Percentiles rank a stretch among this genome's conserved stretches.
phyloP scores from a whole-genome alignment of 345 rosid species.

The Nasturtium officinale region DNA sequence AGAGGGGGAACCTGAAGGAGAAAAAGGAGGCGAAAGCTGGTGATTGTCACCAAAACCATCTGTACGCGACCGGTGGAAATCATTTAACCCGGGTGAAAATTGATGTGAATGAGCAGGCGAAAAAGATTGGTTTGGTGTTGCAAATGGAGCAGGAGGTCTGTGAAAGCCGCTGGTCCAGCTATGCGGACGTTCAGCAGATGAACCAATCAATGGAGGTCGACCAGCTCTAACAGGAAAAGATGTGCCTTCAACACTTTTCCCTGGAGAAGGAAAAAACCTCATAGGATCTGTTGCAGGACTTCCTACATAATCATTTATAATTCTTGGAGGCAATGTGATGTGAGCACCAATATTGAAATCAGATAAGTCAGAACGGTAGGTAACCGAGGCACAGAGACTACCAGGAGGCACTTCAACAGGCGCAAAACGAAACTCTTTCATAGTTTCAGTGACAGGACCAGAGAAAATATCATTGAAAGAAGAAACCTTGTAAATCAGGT shows the following conservation, averaged over 20 bases:
- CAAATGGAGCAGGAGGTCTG: slow-evolving; percentile 44
- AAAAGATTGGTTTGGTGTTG: slow-evolving; percentile 48
- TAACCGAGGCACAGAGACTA: slow-evolving; percentile 62
- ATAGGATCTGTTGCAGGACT: slow-evolving; percentile 82
- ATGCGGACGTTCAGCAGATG: slow-evolving; percentile 70
- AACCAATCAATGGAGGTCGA: slow-evolving; percentile 52
- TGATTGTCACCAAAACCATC: slow-evolving; percentile 57
- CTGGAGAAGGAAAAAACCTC: slow-evolving; percentile 74
- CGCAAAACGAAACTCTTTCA: slow-evolving; percentile 65
- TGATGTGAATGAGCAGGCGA: slow-evolving; percentile 60
- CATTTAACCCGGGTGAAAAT: slow-evolving; percentile 41
- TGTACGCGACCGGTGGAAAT: slow-evolving; percentile 50
- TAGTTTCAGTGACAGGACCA: slow-evolving; percentile 56
- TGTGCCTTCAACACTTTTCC: slow-evolving; percentile 52
- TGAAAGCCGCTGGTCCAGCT: slow-evolving; percentile 97
- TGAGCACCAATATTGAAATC: slow-evolving; percentile 70
- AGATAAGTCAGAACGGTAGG: slow-evolving; percentile 65
- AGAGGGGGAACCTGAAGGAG: slow-evolving; percentile 72
- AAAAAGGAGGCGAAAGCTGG: slow-evolving; percentile 90
- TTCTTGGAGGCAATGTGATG: slow-evolving; percentile 68
- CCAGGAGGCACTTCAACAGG: slow-evolving; percentile 86
- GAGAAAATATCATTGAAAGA: slow-evolving; percentile 71
- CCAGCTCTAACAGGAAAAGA: slow-evolving; percentile 63
- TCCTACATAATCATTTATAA: slow-evolving; percentile 82
- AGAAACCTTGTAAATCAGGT: slow-evolving; percentile 79